phyloP scores from a whole-genome alignment of 108 stramenopile species.

The Seminavis robusta region DNA sequence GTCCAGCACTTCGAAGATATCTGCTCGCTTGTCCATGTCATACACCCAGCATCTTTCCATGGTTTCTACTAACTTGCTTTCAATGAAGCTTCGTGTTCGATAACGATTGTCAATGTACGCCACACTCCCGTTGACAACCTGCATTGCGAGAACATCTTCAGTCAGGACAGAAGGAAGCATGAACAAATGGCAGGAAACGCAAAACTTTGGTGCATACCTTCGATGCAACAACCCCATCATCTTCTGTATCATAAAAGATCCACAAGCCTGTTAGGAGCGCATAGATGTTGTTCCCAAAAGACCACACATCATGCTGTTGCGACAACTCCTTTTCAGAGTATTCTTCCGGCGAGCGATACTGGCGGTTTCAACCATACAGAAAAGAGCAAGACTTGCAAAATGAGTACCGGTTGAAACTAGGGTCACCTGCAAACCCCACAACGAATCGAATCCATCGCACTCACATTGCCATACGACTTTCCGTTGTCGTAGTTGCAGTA shows the following conservation, averaged over 20 bases:
- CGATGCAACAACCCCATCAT: too few relatives aligned
- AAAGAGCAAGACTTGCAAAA: too few relatives aligned
- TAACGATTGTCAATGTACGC: slow-evolving; percentile 58
- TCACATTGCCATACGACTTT: slow-evolving; percentile 41
- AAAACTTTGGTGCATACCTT: not conserved
- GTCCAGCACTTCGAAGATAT: slow-evolving; percentile 61
- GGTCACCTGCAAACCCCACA: too few relatives aligned
- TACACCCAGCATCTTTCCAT: slow-evolving; percentile 53
- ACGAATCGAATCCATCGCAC: not conserved
- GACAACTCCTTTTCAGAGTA: slow-evolving; percentile 2
- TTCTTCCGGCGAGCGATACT: slow-evolving; percentile 69
- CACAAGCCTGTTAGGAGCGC: slow-evolving; percentile 56
- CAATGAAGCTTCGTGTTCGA: slow-evolving; percentile 42
- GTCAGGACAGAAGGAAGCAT: not conserved
- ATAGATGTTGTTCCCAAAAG: slow-evolving; percentile 72
- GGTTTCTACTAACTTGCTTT: slow-evolving; percentile 41
- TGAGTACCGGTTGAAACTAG: too few relatives aligned
- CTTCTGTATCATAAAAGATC: slow-evolving; percentile 48
- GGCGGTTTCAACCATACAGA: too few relatives aligned
- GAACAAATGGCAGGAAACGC: not conserved
- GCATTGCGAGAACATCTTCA: slow-evolving; percentile 3
- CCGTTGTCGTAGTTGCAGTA: slow-evolving; percentile 77
- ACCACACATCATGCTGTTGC: slow-evolving; percentile 73
- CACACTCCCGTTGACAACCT: slow-evolving; percentile 32
- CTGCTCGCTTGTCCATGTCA: slow-evolving; percentile 45